Evolutionary conservation across 2,329 filamentous ascomycete species (phyloP).

Genomic region (Pseudogymnoascus sp.): DNA sequence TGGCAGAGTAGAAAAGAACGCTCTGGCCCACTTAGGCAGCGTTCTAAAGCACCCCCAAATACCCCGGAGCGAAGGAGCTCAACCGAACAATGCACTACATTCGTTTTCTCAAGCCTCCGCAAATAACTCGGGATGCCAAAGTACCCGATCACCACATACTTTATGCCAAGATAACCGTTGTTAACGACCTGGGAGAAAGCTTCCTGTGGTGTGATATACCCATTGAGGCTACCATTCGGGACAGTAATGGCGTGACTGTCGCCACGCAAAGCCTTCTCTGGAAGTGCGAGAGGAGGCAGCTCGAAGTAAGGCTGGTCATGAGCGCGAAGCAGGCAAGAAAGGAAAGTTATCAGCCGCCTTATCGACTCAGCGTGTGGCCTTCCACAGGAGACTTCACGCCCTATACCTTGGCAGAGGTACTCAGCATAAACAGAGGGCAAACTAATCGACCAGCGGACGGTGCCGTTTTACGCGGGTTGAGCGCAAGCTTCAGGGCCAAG

Average conservation of each 20-base stretch:
- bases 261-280: background rate
- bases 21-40: background rate
- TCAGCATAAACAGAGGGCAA: slow-evolving; percentile 2
- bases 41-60: background rate
- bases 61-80: background rate
- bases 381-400: slow-evolving; percentile 16
- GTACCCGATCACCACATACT: slow-evolving; percentile 27
- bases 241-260: background rate
- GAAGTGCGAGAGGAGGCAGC: background rate
- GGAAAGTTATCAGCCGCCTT: background rate
- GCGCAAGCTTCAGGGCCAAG: background rate
- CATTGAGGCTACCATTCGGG: background rate
- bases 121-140: slow-evolving; percentile 18
- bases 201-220: slow-evolving; percentile 37
- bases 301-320: background rate
- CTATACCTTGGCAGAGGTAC: background rate
- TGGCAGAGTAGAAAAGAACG: slow-evolving; percentile 2
- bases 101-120: slow-evolving; percentile 60
- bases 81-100: slow-evolving; percentile 49
- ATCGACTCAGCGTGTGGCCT: slow-evolving; percentile 3
- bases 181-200: slow-evolving; percentile 61
- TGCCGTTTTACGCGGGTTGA: background rate
- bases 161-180: slow-evolving; percentile 49
- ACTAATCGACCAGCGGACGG: slow-evolving; percentile 5
- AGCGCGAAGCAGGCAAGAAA: background rate